Evolutionary conservation across 83 land plant species (phyloP).

Genomic region (Isoetes engelmannii): DNA sequence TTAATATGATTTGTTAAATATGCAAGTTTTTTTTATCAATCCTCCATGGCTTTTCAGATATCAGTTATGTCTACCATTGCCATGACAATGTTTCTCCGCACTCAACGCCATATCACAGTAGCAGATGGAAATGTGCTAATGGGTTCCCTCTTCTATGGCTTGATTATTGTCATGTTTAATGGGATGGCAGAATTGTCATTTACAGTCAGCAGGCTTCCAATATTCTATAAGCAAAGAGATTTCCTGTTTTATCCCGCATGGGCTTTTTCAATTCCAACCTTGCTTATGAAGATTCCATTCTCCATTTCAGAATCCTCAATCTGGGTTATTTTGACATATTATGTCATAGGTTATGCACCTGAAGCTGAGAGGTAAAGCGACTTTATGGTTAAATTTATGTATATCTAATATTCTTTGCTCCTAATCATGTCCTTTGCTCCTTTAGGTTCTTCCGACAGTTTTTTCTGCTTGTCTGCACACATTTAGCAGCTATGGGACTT

Average conservation of each 20-base stretch:
- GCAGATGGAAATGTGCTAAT: slow-evolving; percentile 2
- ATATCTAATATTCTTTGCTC: background rate
- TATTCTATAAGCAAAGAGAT: slow-evolving; percentile 7
- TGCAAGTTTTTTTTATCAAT: background rate
- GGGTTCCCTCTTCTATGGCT: background rate
- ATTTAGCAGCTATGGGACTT: background rate
- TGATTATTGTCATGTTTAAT: slow-evolving; percentile 8
- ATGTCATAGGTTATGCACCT: slow-evolving; percentile 2
- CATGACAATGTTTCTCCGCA: slow-evolving; percentile 46
- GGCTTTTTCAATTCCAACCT: slow-evolving; percentile 5
- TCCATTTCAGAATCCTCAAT: background rate
- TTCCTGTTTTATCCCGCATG: slow-evolving; percentile 1
- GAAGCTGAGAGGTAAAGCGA: slow-evolving; percentile 37
- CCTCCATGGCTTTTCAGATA: slow-evolving; percentile 16
- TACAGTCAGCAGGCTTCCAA: background rate
- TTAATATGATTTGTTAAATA: background rate
- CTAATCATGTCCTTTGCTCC: background rate
- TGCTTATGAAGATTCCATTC: slow-evolving; percentile 8
- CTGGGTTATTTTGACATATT: slow-evolving; percentile 5
- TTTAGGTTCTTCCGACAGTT: slow-evolving; percentile 4
- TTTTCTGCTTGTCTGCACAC: background rate
- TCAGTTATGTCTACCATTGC: slow-evolving; percentile 49
- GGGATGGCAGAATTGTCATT: slow-evolving; percentile 4
- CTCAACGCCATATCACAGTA: slow-evolving; percentile 41
- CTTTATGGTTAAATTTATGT: background rate